Evolutionary conservation across 148 eudicot species (phyloP).

Genomic region (Vaccinium myrtillus): DNA sequence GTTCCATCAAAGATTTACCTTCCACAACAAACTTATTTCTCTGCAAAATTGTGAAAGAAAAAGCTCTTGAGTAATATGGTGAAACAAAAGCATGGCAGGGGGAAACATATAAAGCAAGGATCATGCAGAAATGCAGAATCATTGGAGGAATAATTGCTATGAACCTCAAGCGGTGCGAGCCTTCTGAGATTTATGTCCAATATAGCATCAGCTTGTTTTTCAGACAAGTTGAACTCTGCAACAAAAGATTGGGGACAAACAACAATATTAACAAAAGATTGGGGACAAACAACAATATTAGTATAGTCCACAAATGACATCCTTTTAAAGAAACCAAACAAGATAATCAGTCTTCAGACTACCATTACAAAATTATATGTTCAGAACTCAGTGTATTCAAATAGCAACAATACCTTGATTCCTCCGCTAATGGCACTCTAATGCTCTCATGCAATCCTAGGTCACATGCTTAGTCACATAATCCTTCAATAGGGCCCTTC

Average conservation of each 20-base stretch:
- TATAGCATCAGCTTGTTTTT: conserved; percentile 96
- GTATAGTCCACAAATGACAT: neutral
- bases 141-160: neutral
- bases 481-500: no score
- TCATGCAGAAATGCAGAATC: conserved; percentile 2
- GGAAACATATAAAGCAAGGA: neutral
- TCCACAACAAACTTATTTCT: conserved; percentile 82
- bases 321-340: neutral
- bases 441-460: neutral
- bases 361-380: neutral
- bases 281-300: neutral
- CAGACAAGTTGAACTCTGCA: conserved; percentile 79
- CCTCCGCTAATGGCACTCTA: neutral
- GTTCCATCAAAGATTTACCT: conserved; percentile 61
- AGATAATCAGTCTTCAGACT: neutral
- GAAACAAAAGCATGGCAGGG: conserved; percentile 6
- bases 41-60: conserved; percentile 34
- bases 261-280: conserved; percentile 15
- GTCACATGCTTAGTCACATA: neutral
- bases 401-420: neutral
- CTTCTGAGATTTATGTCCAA: conserved; percentile 83
- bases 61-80: neutral
- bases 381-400: neutral
- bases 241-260: conserved; percentile 16
- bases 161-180: conserved; percentile 88